Percentiles rank a stretch among this genome's conserved stretches.
Conservation (phyloP, 2,329 filamentous ascomycete species). For the Neurospora crassa region DNA sequence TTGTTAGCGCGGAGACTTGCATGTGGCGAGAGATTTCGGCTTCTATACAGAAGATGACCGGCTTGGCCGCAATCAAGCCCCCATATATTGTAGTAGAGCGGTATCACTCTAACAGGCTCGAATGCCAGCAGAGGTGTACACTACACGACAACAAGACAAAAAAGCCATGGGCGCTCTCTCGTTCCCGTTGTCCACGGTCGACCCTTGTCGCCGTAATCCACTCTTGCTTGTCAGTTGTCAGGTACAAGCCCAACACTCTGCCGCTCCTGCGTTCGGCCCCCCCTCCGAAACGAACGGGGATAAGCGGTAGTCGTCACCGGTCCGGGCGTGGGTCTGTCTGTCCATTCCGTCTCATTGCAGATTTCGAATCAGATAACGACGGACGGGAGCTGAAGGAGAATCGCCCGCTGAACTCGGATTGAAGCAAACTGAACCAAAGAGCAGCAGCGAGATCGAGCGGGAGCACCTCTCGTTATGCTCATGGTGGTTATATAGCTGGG, state of each 20-base stretch:
- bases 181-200: not conserved
- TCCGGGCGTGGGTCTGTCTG: not conserved
- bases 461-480: not conserved
- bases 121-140: too few species aligned
- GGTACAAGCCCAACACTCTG: not conserved
- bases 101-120: too few species aligned
- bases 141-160: too few species aligned
- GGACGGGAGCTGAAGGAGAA: not conserved
- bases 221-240: not conserved
- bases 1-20: too few species aligned
- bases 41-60: too few species aligned
- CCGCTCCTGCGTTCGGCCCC: not conserved
- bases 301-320: not conserved
- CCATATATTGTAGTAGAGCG: too few species aligned
- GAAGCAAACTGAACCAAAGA: not conserved
- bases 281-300: not conserved
- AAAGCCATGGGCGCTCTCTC: not conserved
- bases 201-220: not conserved
- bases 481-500: not conserved
- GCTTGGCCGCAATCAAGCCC: too few species aligned
- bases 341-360: not conserved
- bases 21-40: too few species aligned
- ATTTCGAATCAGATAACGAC: not conserved
- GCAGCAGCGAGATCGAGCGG: not conserved
- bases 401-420: not conserved